phyloP scores from a whole-genome alignment of 2,329 filamentous ascomycete genomes.

The Penicillium janthinellum region DNA sequence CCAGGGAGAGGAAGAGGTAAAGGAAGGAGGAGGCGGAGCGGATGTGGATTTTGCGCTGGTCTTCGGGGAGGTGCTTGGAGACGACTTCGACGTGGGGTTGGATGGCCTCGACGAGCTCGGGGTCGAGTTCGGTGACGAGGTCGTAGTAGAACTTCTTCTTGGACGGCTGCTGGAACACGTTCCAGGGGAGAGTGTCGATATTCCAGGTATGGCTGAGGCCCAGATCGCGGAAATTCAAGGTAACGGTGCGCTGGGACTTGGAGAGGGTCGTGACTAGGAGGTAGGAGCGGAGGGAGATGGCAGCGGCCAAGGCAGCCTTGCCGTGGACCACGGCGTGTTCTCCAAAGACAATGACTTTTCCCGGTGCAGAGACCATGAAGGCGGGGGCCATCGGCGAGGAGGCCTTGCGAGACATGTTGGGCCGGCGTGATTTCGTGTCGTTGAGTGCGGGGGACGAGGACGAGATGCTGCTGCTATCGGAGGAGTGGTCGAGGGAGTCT shows the following conservation, averaged over 20 bases:
- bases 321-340: constrained; percentile 98
- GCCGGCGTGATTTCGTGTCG: constrained; percentile 12
- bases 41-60: constrained; percentile 80
- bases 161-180: constrained; percentile 71
- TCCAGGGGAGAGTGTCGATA: constrained; percentile 89
- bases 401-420: constrained; percentile 36
- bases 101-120: constrained; percentile 76
- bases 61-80: constrained; percentile 65
- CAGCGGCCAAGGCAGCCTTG: constrained; percentile 93
- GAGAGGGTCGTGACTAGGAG: constrained; percentile 92
- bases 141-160: constrained; percentile 98
- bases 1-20: constrained; percentile 88
- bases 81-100: constrained; percentile 75
- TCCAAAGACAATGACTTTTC: constrained; percentile 97
- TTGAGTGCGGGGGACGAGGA: constrained; percentile 28
- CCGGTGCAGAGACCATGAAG: constrained; percentile 97
- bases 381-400: constrained; percentile 71
- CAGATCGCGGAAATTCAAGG: constrained; percentile 88
- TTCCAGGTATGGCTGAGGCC: constrained; percentile 89
- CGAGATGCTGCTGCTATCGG: constrained; percentile 33
- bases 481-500: constrained; percentile 4
- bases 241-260: constrained; percentile 86
- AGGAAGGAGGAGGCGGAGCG: constrained; percentile 82
- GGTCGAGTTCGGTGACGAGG: constrained; percentile 78
- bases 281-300: constrained; percentile 93